Evolutionary conservation across 1,139 yeast genomes (phyloP).

Genomic region (Lodderomyces oxycetoniae): DNA sequence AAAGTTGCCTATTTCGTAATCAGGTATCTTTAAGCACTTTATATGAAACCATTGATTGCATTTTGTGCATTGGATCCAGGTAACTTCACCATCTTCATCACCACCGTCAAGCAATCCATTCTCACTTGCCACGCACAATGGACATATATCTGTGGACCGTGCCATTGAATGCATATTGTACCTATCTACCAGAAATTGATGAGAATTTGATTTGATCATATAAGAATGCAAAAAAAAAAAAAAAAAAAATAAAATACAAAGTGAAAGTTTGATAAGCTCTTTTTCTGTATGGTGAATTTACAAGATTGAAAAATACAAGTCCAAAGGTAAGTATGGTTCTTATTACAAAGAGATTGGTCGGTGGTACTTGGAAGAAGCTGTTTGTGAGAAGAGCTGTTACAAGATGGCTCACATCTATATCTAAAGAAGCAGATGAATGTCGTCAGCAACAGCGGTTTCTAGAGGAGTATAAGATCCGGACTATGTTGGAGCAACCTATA

Average conservation of each 20-base stretch:
- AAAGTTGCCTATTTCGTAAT: conserved; percentile 35
- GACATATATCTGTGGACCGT: conserved; percentile 18
- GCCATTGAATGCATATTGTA: too few species aligned
- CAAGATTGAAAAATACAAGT: too few species aligned
- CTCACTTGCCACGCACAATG: conserved; percentile 16
- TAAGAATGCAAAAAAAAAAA: too few species aligned
- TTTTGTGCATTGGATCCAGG: conserved; percentile 61
- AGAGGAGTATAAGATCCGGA: conserved; percentile 46
- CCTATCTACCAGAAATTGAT: too few species aligned
- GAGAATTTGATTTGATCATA: too few species aligned
- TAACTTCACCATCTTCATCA: conserved; percentile 7
- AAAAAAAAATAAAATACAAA: too few species aligned
- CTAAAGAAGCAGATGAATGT: background rate
- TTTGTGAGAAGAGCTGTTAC: too few species aligned
- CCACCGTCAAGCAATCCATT: conserved; percentile 8
- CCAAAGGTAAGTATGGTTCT: too few species aligned
- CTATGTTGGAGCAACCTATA: conserved; percentile 49
- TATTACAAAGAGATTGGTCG: too few species aligned
- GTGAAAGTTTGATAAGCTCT: too few species aligned
- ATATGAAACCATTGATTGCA: conserved; percentile 64
- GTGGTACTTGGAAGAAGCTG: too few species aligned
- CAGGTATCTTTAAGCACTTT: conserved; percentile 42
- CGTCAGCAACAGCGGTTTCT: conserved; percentile 26
- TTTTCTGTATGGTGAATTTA: too few species aligned
- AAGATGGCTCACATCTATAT: background rate